A percentile compares a stretch with the other conserved stretches of the same genome.
Conservation (phyloP, 495 filamentous ascomycete genomes). For the Beverwykella pulmonaria region DNA sequence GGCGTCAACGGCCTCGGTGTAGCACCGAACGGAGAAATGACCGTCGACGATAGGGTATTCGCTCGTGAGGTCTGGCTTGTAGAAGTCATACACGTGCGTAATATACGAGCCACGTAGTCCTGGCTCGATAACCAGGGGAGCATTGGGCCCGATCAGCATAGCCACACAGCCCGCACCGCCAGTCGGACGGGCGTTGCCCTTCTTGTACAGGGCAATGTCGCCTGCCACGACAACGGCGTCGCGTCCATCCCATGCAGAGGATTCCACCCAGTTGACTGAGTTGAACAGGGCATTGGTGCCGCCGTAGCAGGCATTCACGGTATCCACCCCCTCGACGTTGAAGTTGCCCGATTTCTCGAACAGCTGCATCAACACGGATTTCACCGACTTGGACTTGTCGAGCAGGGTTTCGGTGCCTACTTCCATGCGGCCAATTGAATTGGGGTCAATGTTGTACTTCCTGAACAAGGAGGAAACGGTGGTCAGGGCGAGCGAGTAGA, state of each 20-base stretch:
- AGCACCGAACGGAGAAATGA: constrained; percentile 93
- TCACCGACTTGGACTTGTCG: constrained; percentile 99
- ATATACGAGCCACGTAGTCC: constrained; percentile 92
- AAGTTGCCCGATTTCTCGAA: constrained; percentile 81
- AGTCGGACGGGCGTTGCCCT: constrained; percentile 92
- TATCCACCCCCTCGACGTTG: constrained; percentile 96
- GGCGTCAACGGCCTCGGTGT: constrained; percentile 89
- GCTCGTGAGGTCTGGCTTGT: constrained; percentile 97
- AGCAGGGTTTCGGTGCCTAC: constrained; percentile 97
- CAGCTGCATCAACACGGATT: constrained; percentile 98
- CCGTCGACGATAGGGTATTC: constrained; percentile 98
- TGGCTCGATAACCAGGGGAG: constrained; percentile 86
- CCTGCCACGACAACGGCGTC: constrained; percentile 92
- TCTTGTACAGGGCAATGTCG: constrained; percentile 97
- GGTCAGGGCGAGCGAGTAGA: constrained; percentile 95
- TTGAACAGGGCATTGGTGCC: constrained; percentile 98
- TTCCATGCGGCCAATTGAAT: constrained; percentile 89
- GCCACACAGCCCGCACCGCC: constrained; percentile 95
- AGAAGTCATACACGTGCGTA: constrained; percentile 97
- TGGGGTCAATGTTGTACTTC: constrained; percentile 92
- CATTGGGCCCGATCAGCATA: constrained; percentile 90
- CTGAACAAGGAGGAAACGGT: constrained; percentile 82
- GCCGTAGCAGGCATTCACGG: constrained; percentile 96
- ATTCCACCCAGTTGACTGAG: constrained; percentile 96
- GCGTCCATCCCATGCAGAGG: constrained; percentile 95